A percentile compares a stretch with the other conserved stretches of the same genome.
These are phyloP conservation scores for Gossypium turneri DNA, from an alignment of 345 rosid genomes.

Conservation along the genomic window DNA sequence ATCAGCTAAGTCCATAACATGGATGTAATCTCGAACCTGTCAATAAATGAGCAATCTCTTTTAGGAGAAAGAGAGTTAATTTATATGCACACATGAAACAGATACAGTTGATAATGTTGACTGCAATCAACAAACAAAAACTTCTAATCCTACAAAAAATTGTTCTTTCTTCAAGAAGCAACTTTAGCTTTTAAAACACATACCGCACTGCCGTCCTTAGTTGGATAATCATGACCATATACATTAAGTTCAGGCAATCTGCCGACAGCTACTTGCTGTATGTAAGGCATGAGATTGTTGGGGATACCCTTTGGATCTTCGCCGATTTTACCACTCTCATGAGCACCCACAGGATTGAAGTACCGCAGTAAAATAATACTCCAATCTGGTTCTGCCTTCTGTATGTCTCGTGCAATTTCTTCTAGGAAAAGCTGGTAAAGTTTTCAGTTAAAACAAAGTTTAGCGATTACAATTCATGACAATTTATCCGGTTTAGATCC, in stretches of 20 bases:
- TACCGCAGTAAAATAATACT: slow-evolving; percentile 78
- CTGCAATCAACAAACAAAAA: background rate
- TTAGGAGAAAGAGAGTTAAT: background rate
- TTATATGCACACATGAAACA: background rate
- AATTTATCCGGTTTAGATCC: background rate
- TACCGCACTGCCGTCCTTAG: slow-evolving; percentile 53
- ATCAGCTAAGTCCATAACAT: slow-evolving; percentile 95
- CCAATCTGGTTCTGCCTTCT: slow-evolving; percentile 85
- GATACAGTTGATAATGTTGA: background rate
- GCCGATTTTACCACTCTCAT: slow-evolving; percentile 88
- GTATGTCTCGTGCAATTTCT: slow-evolving; percentile 87
- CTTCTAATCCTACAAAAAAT: background rate
- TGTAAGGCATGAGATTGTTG: slow-evolving; percentile 91
- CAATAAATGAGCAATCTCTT: slow-evolving; percentile 6
- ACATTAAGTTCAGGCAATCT: slow-evolving; percentile 89
- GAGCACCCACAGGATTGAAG: slow-evolving; percentile 94
- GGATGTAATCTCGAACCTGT: slow-evolving; percentile 85
- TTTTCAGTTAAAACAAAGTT: too few species aligned
- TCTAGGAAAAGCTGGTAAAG: slow-evolving; percentile 70
- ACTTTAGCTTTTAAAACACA: slow-evolving; percentile 15
- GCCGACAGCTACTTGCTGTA: slow-evolving; percentile 38
- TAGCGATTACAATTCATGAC: too few species aligned
- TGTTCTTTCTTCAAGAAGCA: background rate
- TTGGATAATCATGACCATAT: slow-evolving; percentile 86
- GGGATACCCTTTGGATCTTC: slow-evolving; percentile 98